Conservation (phyloP, 2,329 filamentous ascomycete species). For the Cryoendolithus antarcticus region DNA sequence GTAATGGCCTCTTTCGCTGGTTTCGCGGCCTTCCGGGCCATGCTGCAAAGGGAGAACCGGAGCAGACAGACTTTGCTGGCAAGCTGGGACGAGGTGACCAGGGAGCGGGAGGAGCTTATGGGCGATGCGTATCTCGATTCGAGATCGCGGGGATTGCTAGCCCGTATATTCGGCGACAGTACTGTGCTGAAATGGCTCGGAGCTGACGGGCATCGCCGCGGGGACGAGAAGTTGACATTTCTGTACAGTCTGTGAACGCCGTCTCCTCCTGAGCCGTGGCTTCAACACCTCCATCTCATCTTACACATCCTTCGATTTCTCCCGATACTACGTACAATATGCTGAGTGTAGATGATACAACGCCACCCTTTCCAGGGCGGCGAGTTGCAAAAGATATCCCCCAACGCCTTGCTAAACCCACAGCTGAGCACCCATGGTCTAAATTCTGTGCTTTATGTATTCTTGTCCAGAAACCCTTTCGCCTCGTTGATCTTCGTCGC, state of each 20-base stretch:
- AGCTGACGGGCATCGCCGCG: slow-evolving; percentile 24
- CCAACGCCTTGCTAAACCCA: slow-evolving; percentile 6
- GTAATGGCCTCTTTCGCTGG: slow-evolving; percentile 28
- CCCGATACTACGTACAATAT: no score
- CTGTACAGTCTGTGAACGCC: slow-evolving; percentile 26
- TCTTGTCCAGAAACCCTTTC: slow-evolving; percentile 87
- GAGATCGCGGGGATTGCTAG: slow-evolving; percentile 4
- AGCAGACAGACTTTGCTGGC: slow-evolving; percentile 18
- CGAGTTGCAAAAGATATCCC: no score
- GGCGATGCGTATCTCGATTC: slow-evolving; percentile 18
- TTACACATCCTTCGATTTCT: no score
- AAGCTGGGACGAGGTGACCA: slow-evolving; percentile 25
- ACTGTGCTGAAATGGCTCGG: slow-evolving; percentile 22
- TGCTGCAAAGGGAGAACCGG: slow-evolving; percentile 29
- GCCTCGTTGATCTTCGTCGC: slow-evolving; percentile 98
- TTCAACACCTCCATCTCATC: no score
- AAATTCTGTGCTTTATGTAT: slow-evolving; percentile 5
- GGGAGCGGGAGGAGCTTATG: slow-evolving; percentile 24
- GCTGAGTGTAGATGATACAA: no score
- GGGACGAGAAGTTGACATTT: slow-evolving; percentile 37
- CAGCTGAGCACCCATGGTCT: not conserved
- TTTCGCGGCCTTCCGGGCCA: slow-evolving; percentile 27
- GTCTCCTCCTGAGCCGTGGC: no score
- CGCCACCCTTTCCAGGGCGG: no score
- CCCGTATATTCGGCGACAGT: slow-evolving; percentile 6